These are phyloP conservation scores for Cinchona pubescens DNA, from an alignment of 257 asterid species.

Conservation along the genomic window DNA sequence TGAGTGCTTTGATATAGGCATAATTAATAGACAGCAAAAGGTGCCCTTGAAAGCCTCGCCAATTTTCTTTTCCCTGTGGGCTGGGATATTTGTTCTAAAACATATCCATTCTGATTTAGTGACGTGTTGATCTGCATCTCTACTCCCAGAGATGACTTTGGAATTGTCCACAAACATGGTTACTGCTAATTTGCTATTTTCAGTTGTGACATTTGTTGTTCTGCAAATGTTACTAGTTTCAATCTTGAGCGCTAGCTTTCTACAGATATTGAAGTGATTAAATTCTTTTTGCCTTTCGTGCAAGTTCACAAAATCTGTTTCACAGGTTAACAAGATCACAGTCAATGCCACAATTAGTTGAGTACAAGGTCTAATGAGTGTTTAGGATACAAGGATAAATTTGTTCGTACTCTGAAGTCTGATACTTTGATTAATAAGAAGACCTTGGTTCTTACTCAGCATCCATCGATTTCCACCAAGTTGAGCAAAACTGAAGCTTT, in stretches of 20 bases:
- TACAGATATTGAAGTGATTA: not conserved
- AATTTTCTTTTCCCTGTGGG: not conserved
- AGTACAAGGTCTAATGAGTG: not conserved
- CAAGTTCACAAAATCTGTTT: not conserved
- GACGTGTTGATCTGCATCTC: slow-evolving; percentile 1
- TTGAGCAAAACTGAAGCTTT: not conserved
- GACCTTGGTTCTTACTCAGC: not conserved
- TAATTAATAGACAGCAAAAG: not conserved
- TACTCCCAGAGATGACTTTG: slow-evolving; percentile 15
- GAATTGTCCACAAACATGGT: not conserved
- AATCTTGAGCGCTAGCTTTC: not conserved
- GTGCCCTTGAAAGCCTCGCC: not conserved
- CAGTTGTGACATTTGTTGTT: not conserved
- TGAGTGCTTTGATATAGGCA: not conserved
- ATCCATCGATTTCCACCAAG: not conserved
- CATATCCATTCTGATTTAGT: not conserved
- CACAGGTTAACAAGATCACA: not conserved
- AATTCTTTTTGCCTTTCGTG: not conserved
- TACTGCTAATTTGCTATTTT: not conserved
- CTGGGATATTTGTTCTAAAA: not conserved
- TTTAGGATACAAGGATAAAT: not conserved
- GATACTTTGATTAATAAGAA: not conserved
- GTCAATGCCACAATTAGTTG: not conserved
- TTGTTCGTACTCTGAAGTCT: not conserved
- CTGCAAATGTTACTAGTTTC: not conserved